These are phyloP conservation scores for Adansonia gregorii DNA, from an alignment of 441 rosid species.

Conservation along the genomic window DNA sequence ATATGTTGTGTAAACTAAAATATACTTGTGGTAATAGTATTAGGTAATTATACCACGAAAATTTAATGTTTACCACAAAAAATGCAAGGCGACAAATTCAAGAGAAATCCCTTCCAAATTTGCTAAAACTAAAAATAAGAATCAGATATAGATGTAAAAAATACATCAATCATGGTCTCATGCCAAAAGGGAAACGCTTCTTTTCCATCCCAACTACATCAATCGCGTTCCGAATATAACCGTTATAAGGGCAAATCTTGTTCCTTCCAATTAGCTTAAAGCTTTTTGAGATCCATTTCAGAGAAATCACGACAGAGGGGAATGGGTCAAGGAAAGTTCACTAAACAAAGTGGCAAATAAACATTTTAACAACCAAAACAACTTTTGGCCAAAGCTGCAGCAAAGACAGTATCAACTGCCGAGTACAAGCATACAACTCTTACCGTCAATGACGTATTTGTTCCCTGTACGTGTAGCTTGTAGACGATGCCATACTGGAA, in stretches of 20 bases:
- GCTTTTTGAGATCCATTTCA: conserved; percentile 3
- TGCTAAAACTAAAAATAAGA: neutral
- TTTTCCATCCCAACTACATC: neutral
- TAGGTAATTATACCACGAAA: neutral
- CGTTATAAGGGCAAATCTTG: neutral
- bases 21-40: neutral
- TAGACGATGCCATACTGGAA: conserved; percentile 97
- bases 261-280: conserved; percentile 5
- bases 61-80: neutral
- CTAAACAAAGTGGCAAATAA: neutral
- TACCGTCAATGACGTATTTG: conserved; percentile 74
- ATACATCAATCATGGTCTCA: neutral
- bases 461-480: conserved; percentile 70
- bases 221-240: neutral
- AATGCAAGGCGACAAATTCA: conserved; percentile 1
- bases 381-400: neutral
- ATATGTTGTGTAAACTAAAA: neutral
- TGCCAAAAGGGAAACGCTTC: neutral
- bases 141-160: neutral
- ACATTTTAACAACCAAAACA: conserved; percentile 19
- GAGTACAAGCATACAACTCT: conserved; percentile 31
- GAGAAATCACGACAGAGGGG: neutral
- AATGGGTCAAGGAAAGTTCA: neutral
- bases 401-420: neutral
- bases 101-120: neutral